Percentiles rank a stretch among this genome's conserved stretches.
phyloP scores from a whole-genome alignment of 2,329 filamentous ascomycete species.

The Cladosporium oxysporum region DNA sequence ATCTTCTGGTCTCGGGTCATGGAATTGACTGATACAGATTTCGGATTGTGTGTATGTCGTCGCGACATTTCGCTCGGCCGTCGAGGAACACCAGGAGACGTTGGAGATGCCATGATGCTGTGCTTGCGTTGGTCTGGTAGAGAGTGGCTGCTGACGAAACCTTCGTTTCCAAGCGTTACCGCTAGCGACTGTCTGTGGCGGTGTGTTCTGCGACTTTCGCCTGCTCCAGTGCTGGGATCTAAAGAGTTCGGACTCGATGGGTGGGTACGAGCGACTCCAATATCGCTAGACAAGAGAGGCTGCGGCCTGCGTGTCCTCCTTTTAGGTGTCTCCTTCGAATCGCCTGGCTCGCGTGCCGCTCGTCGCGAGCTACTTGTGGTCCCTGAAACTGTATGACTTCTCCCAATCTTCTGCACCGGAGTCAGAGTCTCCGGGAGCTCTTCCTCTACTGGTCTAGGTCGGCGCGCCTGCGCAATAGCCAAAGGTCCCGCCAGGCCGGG shows the following conservation, averaged over 20 bases:
- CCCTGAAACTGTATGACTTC: constrained; percentile 68
- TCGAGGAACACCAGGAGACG: constrained; percentile 44
- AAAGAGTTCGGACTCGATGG: constrained; percentile 11
- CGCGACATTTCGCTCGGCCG: constrained; percentile 40
- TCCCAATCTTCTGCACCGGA: constrained; percentile 58
- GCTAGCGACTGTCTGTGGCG: constrained; percentile 44
- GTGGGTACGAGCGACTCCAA: constrained; percentile 18
- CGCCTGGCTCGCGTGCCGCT: constrained; percentile 39
- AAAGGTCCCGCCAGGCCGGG: constrained; percentile 78
- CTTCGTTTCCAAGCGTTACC: constrained; percentile 33
- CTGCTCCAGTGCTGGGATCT: not conserved
- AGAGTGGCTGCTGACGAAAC: constrained; percentile 36
- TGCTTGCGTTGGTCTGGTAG: constrained; percentile 34
- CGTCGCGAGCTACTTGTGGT: constrained; percentile 46
- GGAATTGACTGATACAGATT: constrained; percentile 59
- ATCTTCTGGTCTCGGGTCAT: constrained; percentile 67
- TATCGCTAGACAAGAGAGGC: constrained; percentile 22
- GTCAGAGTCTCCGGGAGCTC: constrained; percentile 47
- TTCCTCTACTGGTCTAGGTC: constrained; percentile 66
- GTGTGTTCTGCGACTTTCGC: not conserved
- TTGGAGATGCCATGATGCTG: constrained; percentile 2
- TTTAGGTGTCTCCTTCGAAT: constrained; percentile 28
- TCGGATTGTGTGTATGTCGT: constrained; percentile 61
- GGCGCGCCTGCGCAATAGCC: constrained; percentile 78
- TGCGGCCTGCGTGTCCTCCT: constrained; percentile 40